Evolutionary conservation across 441 rosid species (phyloP).

Genomic region (Cnidoscolus chayamansa): DNA sequence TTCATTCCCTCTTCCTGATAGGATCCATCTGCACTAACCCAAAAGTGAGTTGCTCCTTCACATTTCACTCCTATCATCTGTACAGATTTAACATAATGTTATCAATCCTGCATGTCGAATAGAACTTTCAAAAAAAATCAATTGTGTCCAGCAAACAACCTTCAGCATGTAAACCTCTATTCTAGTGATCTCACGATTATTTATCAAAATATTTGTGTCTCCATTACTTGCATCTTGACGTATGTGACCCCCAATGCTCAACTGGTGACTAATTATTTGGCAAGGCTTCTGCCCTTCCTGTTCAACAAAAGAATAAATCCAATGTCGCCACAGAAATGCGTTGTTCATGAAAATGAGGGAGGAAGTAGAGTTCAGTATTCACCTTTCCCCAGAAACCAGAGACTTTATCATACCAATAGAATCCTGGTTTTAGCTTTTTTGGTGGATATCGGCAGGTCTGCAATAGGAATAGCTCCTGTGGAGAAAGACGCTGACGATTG

Average conservation of each 20-base stretch:
- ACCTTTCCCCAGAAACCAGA: slow-evolving; percentile 99
- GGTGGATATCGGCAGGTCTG: slow-evolving; percentile 75
- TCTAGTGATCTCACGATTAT: slow-evolving; percentile 75
- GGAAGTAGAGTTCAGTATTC: slow-evolving; percentile 19
- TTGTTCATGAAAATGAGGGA: neutral
- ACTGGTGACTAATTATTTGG: slow-evolving; percentile 64
- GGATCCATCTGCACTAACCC: slow-evolving; percentile 84
- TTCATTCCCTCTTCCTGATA: slow-evolving; percentile 91
- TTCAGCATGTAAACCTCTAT: slow-evolving; percentile 64
- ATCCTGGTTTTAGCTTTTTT: slow-evolving; percentile 71
- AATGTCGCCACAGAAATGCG: slow-evolving; percentile 23
- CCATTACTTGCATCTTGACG: slow-evolving; percentile 70
- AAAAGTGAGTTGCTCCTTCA: slow-evolving; percentile 74
- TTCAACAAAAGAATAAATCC: slow-evolving; percentile 24
- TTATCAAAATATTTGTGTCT: slow-evolving; percentile 64
- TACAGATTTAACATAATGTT: slow-evolving; percentile 25
- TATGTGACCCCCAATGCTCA: slow-evolving; percentile 60
- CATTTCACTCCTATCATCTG: slow-evolving; percentile 80
- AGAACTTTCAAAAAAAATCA: neutral
- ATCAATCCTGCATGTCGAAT: slow-evolving; percentile 8
- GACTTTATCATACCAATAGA: slow-evolving; percentile 89
- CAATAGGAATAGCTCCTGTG: slow-evolving; percentile 52
- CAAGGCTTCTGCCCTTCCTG: slow-evolving; percentile 90
- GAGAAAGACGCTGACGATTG: slow-evolving; percentile 52
- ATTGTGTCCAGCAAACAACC: slow-evolving; percentile 33